Percentiles rank a stretch among this genome's conserved stretches.
Evolutionary conservation across 345 rosid genomes (phyloP).

Genomic region (Linum tenue): DNA sequence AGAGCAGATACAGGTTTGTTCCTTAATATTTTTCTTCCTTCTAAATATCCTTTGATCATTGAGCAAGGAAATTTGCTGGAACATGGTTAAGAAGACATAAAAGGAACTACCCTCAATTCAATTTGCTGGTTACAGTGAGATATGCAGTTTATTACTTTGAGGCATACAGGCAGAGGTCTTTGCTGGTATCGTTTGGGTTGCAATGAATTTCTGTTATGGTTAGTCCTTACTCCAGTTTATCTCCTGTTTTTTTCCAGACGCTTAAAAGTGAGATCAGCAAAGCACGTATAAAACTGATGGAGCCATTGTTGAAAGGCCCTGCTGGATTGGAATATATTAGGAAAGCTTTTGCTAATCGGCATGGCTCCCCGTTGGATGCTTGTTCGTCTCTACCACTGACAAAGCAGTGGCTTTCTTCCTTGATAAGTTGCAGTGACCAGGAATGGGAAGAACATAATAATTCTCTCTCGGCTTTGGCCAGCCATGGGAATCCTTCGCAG

Average conservation of each 20-base stretch:
- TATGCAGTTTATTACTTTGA: neutral
- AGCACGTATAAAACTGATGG: slow-evolving; percentile 66
- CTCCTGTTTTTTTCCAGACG: slow-evolving; percentile 28
- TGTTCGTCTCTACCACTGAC: slow-evolving; percentile 43
- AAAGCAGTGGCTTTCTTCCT: slow-evolving; percentile 52
- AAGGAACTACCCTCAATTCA: too few relatives aligned
- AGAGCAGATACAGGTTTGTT: slow-evolving; percentile 73
- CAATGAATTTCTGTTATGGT: neutral
- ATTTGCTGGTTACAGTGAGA: too few relatives aligned
- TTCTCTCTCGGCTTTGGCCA: slow-evolving; percentile 35
- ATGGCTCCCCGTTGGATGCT: slow-evolving; percentile 52
- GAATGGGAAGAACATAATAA: slow-evolving; percentile 74
- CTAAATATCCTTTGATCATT: too few relatives aligned
- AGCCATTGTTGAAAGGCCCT: slow-evolving; percentile 71
- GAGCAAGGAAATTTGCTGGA: too few relatives aligned
- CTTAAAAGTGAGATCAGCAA: slow-evolving; percentile 64
- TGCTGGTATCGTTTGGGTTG: neutral
- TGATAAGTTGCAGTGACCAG: slow-evolving; percentile 34
- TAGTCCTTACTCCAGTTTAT: neutral
- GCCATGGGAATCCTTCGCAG: slow-evolving; percentile 33
- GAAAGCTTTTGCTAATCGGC: slow-evolving; percentile 46
- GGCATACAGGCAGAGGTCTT: neutral
- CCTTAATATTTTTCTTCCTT: neutral
- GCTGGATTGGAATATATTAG: slow-evolving; percentile 70
- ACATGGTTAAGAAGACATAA: too few relatives aligned